Conservation (phyloP, 2,329 filamentous ascomycete species). For the Sporothrix variecibatus region DNA sequence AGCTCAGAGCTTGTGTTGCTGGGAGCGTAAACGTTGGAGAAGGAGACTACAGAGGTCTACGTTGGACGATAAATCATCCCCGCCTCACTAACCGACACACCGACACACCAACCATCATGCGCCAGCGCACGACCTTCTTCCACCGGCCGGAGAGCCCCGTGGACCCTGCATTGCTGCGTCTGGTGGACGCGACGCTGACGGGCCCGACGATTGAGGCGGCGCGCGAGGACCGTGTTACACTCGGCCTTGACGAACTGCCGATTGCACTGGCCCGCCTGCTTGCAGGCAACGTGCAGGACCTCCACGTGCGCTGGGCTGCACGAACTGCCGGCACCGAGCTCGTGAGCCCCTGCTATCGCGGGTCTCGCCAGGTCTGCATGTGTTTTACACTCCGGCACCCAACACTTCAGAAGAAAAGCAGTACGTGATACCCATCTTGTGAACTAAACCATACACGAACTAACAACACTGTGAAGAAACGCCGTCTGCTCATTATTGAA, state of each 20-base stretch:
- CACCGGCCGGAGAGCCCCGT: constrained; percentile 65
- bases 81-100: background rate
- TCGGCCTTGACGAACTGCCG: constrained; percentile 73
- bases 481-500: constrained; percentile 61
- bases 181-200: constrained; percentile 58
- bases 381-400: constrained; percentile 69
- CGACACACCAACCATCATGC: constrained; percentile 53
- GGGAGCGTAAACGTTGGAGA: background rate
- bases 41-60: background rate
- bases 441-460: no score
- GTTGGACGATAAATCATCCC: background rate
- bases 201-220: constrained; percentile 61
- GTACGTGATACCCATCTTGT: constrained; percentile 4
- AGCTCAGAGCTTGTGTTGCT: background rate
- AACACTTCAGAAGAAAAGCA: background rate
- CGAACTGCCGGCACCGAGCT: constrained; percentile 59
- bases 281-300: constrained; percentile 60
- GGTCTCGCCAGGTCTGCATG: constrained; percentile 77
- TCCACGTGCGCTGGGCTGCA: constrained; percentile 80
- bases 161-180: constrained; percentile 62
- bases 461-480: constrained; percentile 39
- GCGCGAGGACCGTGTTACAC: constrained; percentile 77
- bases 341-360: constrained; percentile 70
- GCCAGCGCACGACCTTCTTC: constrained; percentile 78
- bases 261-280: constrained; percentile 64